Base-by-base conservation (phyloP, 306 rosid species). In the Castanospermum australe region DNA sequence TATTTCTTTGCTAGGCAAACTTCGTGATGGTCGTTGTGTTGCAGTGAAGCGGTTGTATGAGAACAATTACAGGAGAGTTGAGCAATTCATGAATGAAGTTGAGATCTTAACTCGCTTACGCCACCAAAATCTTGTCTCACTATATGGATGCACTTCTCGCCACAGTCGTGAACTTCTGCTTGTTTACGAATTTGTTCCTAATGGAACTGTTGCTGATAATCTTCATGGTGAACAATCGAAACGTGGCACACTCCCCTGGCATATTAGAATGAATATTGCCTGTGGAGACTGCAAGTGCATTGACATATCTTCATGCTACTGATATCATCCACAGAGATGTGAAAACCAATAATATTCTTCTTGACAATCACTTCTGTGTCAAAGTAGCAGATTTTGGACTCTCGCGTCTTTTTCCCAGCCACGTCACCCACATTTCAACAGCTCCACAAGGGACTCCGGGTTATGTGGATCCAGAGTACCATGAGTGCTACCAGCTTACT, bases 401-500 rank as follows among this genome's bases (percentile, higher is more conserved):
- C 8, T 94, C 97, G 0, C 97, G 99, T 3, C 90, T 91, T 61
- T 94, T 94, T 59, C 99, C 99, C 0, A 44, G 12, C 0, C 48
- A 89, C 35, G 91, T 83, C 81, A 89, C 95, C 0, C 99, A 94
- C 18, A 42, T 92, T 30, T 94, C 97, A 33, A 94, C 97, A 4
- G 95, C 91, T 59, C 97, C 97, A 60, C 97, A 92, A 84, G 99
- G 99, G 28, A 94, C 99, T 67, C 99, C 99, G 0, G 99, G 99
- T 24, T 94, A 94, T 17, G 97, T 94, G 15, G 99, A 94, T 79
- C 97, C 99, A 0, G 97, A 92, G 25, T 92, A 92, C 82, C 94
- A 88, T 12, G 84, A 89, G 14, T 91, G 95, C 80, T 89, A 94
- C 55, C 91, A 91, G 75, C 92, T 94, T 5, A 91, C 97, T 1